Base-by-base conservation (phyloP, 129 eudicot genomes). In the Arctium minus region DNA sequence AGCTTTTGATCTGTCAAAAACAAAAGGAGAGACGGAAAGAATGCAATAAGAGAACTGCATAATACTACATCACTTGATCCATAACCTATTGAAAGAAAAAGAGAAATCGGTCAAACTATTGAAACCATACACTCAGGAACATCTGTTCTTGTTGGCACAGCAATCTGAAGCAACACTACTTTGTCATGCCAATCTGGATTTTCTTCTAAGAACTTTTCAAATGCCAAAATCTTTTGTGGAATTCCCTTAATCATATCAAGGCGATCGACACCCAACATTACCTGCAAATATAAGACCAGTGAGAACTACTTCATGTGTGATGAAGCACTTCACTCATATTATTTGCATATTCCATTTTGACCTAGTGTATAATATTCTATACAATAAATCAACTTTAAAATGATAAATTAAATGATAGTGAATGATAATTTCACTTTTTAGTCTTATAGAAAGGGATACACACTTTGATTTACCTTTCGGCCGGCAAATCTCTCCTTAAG, bases 171-270 rank as follows among this genome's bases (percentile, higher is more conserved):
- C 76, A 93, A 77, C 65, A 93, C 97, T 11, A 93, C 98, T 84
- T 91, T 90, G 74, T 93, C 97, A 30, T 90, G 91, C 98, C 97
- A 91, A 81, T 81, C 42, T 8, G 97, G 92, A 76, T 93, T 91
- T 74, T 93, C 98, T 87, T 93, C 98, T 29, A 93, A 88, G 72
- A 93, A 93, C 68, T 93, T 91, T 75, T 93, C 97, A 77, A 93
- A 93, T 76, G 97, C 97, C 89, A 91, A 86, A 78, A 93, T 88
- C 87, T 93, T 93, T 88, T 93, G 98, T 36, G 98, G 98, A 75
- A 93, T 93, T 76, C 98, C 97, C 82, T 93, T 93, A 31, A 93
- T 93, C 97, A 91, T 93, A 80, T 93, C 98, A 81, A 93, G 89
- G 29, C 97, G 97, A 70, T 93, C 98, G 40, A 93, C 98, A 81